Evolutionary conservation across 2,329 filamentous ascomycete genomes (phyloP).

Genomic region (Alternaria gaisen): DNA sequence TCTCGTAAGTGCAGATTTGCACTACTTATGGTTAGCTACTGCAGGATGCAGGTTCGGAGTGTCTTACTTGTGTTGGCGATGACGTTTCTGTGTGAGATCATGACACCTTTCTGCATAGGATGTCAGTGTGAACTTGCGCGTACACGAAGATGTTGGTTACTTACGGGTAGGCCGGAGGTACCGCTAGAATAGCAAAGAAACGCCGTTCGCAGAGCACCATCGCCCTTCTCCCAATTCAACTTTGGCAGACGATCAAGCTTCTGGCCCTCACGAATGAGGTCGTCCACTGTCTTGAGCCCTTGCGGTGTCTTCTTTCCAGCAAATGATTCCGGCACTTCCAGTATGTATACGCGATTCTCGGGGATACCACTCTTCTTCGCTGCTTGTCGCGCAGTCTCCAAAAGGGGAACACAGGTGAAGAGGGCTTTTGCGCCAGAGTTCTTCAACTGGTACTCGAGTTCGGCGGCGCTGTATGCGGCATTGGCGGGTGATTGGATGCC

Average conservation of each 20-base stretch:
- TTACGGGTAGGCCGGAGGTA: slow-evolving; percentile 78
- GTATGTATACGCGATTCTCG: slow-evolving; percentile 70
- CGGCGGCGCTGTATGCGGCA: slow-evolving; percentile 73
- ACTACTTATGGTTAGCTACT: slow-evolving; percentile 48
- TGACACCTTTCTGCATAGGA: slow-evolving; percentile 74
- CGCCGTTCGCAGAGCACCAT: slow-evolving; percentile 73
- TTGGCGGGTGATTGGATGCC: slow-evolving; percentile 79
- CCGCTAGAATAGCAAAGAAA: slow-evolving; percentile 84
- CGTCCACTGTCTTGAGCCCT: slow-evolving; percentile 70
- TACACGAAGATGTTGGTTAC: slow-evolving; percentile 24
- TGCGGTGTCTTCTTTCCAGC: slow-evolving; percentile 57
- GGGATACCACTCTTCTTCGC: slow-evolving; percentile 71
- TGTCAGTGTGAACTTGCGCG: slow-evolving; percentile 13
- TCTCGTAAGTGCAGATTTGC: slow-evolving; percentile 66
- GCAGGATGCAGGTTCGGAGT: background rate
- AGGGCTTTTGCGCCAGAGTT: slow-evolving; percentile 74
- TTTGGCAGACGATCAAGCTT: slow-evolving; percentile 63
- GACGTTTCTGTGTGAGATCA: slow-evolving; percentile 81
- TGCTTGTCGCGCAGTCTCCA: slow-evolving; percentile 70
- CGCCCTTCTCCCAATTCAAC: slow-evolving; percentile 69
- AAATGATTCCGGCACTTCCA: slow-evolving; percentile 69
- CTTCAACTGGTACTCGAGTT: slow-evolving; percentile 76
- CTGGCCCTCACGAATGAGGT: slow-evolving; percentile 70
- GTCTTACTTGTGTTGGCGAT: slow-evolving; percentile 70
- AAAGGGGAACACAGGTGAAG: slow-evolving; percentile 74